Base-by-base conservation (phyloP, 306 rosid species). In the Cercis canadensis region DNA sequence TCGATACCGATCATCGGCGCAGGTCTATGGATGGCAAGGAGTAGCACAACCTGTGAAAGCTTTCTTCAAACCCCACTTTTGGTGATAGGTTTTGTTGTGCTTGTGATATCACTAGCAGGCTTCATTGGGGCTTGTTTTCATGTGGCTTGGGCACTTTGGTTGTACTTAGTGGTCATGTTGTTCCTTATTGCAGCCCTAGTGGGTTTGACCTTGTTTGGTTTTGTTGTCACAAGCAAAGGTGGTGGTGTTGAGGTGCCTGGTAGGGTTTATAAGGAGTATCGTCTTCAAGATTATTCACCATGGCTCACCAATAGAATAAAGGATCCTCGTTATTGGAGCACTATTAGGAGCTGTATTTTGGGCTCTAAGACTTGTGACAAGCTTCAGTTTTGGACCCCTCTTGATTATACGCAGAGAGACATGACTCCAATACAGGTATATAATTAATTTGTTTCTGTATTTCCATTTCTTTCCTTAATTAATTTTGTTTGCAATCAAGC, bases 1-100 rank as follows among this genome's bases (percentile, higher is more conserved):
- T 95, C 99, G 7, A 95, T 95, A 57, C 99, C 97, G 7, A 89
- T 95, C 32, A 91, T 95, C 9, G 99, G 96, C 6, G 96, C 91
- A 50, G 99, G 97, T 1, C 59, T 95, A 66, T 95, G 97, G 96
- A 82, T 95, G 88, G 92, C 97, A 55, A 78, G 87, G 75, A 95
- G 91, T 73, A 95, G 88, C 80, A 92, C 89, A 57, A 86, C 90
- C 1, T 95, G 99, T 73, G 92, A 67, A 62, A 81, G 73, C 50
- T 95, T 89, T 68, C 95, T 91, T 11, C 99, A 95, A 70, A 89
- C 96, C 0, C 99, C 99, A 50, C 86, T 95, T 33, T 65, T 95
- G 7, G 81, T 89, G 8, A 62, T 95, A 6, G 99, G 99, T 1
- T 95, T 95, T 39, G 77, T 91, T 5, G 90, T 95, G 49, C 87